Base-by-base conservation (phyloP, 2,329 filamentous ascomycete genomes). In the Chalara sp. region DNA sequence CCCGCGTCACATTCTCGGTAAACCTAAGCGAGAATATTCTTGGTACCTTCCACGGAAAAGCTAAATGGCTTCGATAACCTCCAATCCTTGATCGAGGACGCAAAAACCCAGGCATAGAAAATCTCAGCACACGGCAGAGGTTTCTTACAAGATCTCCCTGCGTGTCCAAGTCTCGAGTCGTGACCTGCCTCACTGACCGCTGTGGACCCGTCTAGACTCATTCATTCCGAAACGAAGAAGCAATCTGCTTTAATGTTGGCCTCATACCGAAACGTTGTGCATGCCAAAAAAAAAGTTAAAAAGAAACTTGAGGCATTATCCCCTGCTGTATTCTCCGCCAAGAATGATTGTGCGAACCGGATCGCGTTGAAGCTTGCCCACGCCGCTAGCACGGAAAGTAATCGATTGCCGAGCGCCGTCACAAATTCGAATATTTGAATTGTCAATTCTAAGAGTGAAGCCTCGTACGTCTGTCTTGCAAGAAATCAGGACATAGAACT, bases 271-370 rank as follows among this genome's bases (percentile, higher is more conserved):
- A 59, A 71, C 0, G 65, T 83, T 6, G 75, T 81, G 0, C 57
- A 21, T 21, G 2, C 3, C 21, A 21, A 21, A 21, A 21, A 71
- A 1, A 61, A 62, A 0, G 79, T 79, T 63, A 78, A 79, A 75
- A 76, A 75, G 65, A 74, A 74, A 55, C 66, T 72, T 0, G 71
- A 76, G 31, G 79, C 75, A 41, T 76, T 79, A 44, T 78, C 79
- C 41, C 67, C 79, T 2, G 76, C 76, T 33, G 76, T 79, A 29
- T 70, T 79, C n/a, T 76, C 75, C 5, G 76, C 75, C 29, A 78
- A 78, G 61, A 75, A 74, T 39, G 76, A 78, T 55, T 86, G 86
- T 56, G 76, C 77, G 5, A 76, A 81, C 33, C 83, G 87, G 56
- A 67, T 72, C 6, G 74, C 87, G 4, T 65, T 80, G 0, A 70